Base-by-base conservation (phyloP, 176 grass and related monocot species). In the Oryza australiensis region DNA sequence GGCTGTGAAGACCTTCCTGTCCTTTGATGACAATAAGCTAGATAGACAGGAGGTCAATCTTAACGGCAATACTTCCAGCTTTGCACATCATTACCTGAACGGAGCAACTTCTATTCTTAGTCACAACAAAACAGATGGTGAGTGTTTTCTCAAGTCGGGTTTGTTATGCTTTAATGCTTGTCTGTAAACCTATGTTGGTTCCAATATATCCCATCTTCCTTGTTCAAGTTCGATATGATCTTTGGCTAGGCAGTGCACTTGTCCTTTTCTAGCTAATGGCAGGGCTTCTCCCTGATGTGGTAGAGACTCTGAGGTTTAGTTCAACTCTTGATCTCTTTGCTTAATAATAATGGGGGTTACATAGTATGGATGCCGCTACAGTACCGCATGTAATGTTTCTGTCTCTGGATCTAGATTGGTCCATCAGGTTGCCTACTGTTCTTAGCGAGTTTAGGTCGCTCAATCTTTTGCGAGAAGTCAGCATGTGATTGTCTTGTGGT, bases 61-160 rank as follows among this genome's bases (percentile, higher is more conserved):
- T 46, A 74, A 57, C 35, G 32, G 40, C 33, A 84, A 7, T 51
- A 70, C 77, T 57, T 67, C 34, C 37, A 76, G 53, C 79, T 84
- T 84, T 78, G 60, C 45, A 48, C 62, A 72, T 30, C 78, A 78
- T 10, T 98, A 98, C 83, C 82, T 93, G 45, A 89, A 82, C 0
- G 80, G 86, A 80, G 88, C 90, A 71, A 80, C 87, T 57, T 81
- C 90, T 85, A 73, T 98, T 91, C 82, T 98, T 41, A 85, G 72
- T 81, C 14, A 60, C 40, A 77, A 79, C 59, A 91, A 79, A 70
- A 77, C 79, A 64, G 82, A 92, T n/a, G 75, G 95, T 94, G 89
- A 90, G 84, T 75, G 46, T 51, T 81, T 74, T 23, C 85, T 57
- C 33, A 59, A 35, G n/a, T 80, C 49, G 41, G 32, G 26, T 26